Evolutionary conservation across 176 grass and related monocot species (phyloP).

Genomic region (Oryza meridionalis): DNA sequence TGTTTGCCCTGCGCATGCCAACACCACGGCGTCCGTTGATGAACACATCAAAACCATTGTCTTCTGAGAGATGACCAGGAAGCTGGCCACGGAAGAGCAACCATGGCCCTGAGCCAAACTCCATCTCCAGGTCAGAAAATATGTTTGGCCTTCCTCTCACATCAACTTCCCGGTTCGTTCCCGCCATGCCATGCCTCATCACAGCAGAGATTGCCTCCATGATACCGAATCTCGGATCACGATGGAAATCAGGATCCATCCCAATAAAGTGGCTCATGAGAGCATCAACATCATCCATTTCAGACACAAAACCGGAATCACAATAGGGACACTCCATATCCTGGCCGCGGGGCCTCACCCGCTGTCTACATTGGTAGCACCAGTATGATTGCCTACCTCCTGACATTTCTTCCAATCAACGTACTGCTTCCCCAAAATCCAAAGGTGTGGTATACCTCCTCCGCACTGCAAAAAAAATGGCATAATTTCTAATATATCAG

Average conservation of each 20-base stretch:
- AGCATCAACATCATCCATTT: constrained; percentile 64
- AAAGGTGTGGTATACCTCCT: background rate
- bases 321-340: constrained; percentile 84
- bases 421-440: background rate
- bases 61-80: constrained; percentile 61
- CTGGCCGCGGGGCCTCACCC: constrained; percentile 60
- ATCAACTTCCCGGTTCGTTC: constrained; percentile 62
- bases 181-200: constrained; percentile 71
- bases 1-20: constrained; percentile 62
- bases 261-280: constrained; percentile 64
- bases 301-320: constrained; percentile 76
- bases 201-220: constrained; percentile 82
- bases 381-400: constrained; percentile 62
- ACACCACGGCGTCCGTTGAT: constrained; percentile 61
- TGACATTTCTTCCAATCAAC: constrained; percentile 55
- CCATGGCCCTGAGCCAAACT: constrained; percentile 75
- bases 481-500: constrained; percentile 9
- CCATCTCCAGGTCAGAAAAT: constrained; percentile 76
- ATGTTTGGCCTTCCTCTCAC: constrained; percentile 55
- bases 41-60: constrained; percentile 54
- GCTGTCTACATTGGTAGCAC: constrained; percentile 83
- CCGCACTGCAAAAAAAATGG: constrained; percentile 28
- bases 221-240: constrained; percentile 62
- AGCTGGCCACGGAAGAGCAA: constrained; percentile 79
- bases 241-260: constrained; percentile 69